Percentiles rank a stretch among this genome's conserved stretches.
These are phyloP conservation scores for Neurospora crassa DNA, from an alignment of 2,329 filamentous ascomycete species.

Conservation along the genomic window DNA sequence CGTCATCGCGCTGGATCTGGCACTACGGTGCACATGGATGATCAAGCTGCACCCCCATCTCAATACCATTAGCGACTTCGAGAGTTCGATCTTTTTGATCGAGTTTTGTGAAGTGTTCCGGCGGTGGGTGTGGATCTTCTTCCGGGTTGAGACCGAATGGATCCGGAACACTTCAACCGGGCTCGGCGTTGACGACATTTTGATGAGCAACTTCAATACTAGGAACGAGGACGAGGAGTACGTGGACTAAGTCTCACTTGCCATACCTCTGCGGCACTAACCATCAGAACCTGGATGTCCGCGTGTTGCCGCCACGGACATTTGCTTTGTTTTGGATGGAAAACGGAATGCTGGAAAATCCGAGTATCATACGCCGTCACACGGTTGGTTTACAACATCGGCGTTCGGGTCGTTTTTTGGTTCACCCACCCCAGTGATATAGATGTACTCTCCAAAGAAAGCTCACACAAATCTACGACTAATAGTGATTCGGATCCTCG, in stretches of 20 bases:
- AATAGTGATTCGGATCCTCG: neutral
- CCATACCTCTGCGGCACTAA: neutral
- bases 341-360: neutral
- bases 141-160: conserved; percentile 92
- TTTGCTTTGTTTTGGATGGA: neutral
- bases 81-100: conserved; percentile 80
- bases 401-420: neutral
- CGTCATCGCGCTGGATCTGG: conserved; percentile 68
- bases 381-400: neutral
- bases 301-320: neutral
- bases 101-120: conserved; percentile 80
- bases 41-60: conserved; percentile 77
- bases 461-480: neutral
- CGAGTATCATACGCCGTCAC: neutral
- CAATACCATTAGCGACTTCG: conserved; percentile 76
- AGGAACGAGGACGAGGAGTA: conserved; percentile 44
- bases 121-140: conserved; percentile 95
- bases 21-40: conserved; percentile 83
- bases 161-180: conserved; percentile 46
- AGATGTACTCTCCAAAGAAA: neutral
- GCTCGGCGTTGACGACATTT: conserved; percentile 58
- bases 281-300: neutral
- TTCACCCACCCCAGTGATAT: neutral
- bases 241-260: neutral
- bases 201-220: conserved; percentile 59